These are phyloP conservation scores for Iberis pinnata DNA, from an alignment of 345 rosid genomes.

Conservation along the genomic window DNA sequence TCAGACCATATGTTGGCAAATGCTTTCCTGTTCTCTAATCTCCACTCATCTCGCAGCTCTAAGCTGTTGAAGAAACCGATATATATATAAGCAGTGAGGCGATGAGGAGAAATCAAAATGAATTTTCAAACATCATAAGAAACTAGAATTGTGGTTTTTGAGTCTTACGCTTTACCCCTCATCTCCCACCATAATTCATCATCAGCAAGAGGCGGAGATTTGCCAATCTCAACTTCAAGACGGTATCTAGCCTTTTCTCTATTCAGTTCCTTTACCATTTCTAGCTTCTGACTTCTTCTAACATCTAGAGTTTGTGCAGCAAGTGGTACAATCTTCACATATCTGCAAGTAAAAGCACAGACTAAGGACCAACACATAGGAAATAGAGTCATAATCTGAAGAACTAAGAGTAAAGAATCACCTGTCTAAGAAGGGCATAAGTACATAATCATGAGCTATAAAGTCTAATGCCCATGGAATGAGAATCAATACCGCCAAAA, in stretches of 20 bases:
- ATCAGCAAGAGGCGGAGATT: slow-evolving; percentile 91
- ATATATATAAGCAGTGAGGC: slow-evolving; percentile 1
- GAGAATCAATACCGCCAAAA: slow-evolving; percentile 64
- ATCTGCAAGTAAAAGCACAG: slow-evolving; percentile 36
- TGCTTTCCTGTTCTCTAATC: slow-evolving; percentile 79
- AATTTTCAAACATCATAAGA: slow-evolving; percentile 9
- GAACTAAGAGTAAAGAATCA: slow-evolving; percentile 20
- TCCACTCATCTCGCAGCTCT: slow-evolving; percentile 78
- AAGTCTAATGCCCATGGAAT: slow-evolving; percentile 85
- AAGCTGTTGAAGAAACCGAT: slow-evolving; percentile 47
- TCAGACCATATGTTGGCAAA: slow-evolving; percentile 97
- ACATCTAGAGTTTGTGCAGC: slow-evolving; percentile 84
- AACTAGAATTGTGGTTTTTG: slow-evolving; percentile 7
- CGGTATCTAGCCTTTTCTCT: slow-evolving; percentile 64
- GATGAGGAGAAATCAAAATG: neutral
- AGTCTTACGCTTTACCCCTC: slow-evolving; percentile 79
- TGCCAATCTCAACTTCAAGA: slow-evolving; percentile 89
- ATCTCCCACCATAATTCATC: slow-evolving; percentile 88
- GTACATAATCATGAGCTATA: slow-evolving; percentile 83
- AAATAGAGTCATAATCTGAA: neutral
- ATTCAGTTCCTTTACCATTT: slow-evolving; percentile 72
- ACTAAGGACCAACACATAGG: slow-evolving; percentile 1
- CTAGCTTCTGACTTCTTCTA: slow-evolving; percentile 70
- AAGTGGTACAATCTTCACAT: slow-evolving; percentile 91
- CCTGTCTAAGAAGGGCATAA: slow-evolving; percentile 97